phyloP scores from a whole-genome alignment of 305 asterid genomes.

The Caryopteris hybrid region DNA sequence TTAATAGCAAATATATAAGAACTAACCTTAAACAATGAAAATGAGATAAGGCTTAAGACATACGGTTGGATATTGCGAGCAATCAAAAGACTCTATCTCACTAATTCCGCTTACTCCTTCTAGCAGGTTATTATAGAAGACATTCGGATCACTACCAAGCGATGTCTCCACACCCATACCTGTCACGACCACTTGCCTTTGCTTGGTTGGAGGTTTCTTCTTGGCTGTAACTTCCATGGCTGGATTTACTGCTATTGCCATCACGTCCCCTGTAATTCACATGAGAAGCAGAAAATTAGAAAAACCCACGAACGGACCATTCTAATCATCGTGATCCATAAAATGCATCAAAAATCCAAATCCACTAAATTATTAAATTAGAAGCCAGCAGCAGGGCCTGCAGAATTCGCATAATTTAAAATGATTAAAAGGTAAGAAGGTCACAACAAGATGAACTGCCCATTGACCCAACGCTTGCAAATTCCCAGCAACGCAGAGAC shows the following conservation, averaged over 20 bases:
- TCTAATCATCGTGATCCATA: background rate
- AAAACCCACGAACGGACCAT: background rate
- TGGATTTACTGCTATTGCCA: conserved; percentile 50
- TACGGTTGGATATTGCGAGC: conserved; percentile 84
- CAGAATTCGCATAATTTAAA: background rate
- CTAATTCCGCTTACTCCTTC: conserved; percentile 87
- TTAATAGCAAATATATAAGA: conserved; percentile 16
- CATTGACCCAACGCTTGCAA: conserved; percentile 15
- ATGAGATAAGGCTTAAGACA: conserved; percentile 22
- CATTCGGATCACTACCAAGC: conserved; percentile 71
- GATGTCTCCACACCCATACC: conserved; percentile 95
- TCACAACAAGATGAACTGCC: conserved; percentile 23
- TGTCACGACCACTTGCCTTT: conserved; percentile 85
- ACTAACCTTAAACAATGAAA: conserved; percentile 7
- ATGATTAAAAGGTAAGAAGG: conserved; percentile 11
- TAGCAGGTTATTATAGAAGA: conserved; percentile 73
- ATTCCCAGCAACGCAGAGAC: background rate
- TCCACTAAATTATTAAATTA: background rate
- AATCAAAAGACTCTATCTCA: conserved; percentile 84
- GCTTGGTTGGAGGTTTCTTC: conserved; percentile 58
- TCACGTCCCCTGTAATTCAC: conserved; percentile 43
- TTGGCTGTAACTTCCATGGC: conserved; percentile 40
- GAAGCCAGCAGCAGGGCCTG: background rate
- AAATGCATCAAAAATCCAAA: background rate
- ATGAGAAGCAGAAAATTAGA: conserved; percentile 6